Base-by-base conservation (phyloP, 208 protist genomes). In the Acanthamoeba culbertsoni region DNA sequence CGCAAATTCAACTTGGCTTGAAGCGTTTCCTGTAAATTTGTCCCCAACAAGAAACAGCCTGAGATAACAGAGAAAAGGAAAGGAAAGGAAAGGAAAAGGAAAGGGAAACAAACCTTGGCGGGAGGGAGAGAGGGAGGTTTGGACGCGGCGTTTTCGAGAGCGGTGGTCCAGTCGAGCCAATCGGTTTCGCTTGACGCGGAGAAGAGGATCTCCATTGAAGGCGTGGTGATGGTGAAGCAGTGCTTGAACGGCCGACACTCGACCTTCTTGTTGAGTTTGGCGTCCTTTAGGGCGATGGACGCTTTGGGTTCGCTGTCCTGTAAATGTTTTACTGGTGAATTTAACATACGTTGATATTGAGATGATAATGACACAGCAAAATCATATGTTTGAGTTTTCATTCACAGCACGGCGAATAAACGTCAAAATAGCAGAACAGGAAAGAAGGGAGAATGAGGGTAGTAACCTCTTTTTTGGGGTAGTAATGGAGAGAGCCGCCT, bases 201-300 rank as follows among this genome's bases (percentile, higher is more conserved):
- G 28, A 88, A 59, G 0, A 63, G n/a, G 31, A 65, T 42, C 26
- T 88, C 79, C n/a, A 45, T 5, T 16, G 31, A 26, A 12, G 45
- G 12, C 20, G 48, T 45, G 79, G 53, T 57, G 46, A 88, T 12
- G 31, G 48, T 45, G 53, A 88, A 88, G 79, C 79, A 88, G 48
- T 63, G 53, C 35, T 63, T 55, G 48, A 88, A 63, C 23, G 79
- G 79, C 48, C 79, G 79, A 43, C 51, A 88, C 5, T 88, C 79
- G 16, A 63, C 79, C 6, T 57, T 12, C 48, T 88, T 63, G 79
- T 57, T 45, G 28, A 88, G 79, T 26, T 55, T 88, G 7, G 48
- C 28, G 28, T 88, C n/a, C 14, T 45, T 88, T 6, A 88, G 7
- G 12, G n/a, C 40, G 53, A 88, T 88, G 46, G 48, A 65, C 48